Evolutionary conservation across 202 grass and related monocot genomes (phyloP).

Genomic region (Zizania palustris): DNA sequence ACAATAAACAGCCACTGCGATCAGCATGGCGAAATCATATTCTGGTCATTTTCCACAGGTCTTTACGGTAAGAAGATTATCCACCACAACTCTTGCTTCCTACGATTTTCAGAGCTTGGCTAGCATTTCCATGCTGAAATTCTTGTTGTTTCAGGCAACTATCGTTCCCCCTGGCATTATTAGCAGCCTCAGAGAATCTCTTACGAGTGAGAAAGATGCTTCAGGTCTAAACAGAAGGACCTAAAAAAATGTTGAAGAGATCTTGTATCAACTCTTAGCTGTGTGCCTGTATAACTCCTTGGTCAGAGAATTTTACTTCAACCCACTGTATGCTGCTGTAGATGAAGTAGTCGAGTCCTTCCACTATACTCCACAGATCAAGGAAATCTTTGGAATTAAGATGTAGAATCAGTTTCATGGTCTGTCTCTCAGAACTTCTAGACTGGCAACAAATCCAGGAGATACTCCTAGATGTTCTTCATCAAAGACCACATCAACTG

Average conservation of each 20-base stretch:
- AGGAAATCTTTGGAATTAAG: slow-evolving; percentile 97
- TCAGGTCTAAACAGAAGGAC: slow-evolving; percentile 73
- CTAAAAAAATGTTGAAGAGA: slow-evolving; percentile 66
- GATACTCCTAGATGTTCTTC: slow-evolving; percentile 66
- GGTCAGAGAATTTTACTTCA: slow-evolving; percentile 55
- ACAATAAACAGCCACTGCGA: not conserved
- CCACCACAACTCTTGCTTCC: slow-evolving; percentile 52
- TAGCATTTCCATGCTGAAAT: slow-evolving; percentile 62
- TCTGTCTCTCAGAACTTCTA: slow-evolving; percentile 70
- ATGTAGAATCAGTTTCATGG: slow-evolving; percentile 53
- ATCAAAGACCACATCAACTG: slow-evolving; percentile 44
- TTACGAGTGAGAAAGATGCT: slow-evolving; percentile 67
- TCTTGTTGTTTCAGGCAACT: slow-evolving; percentile 47
- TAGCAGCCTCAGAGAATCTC: slow-evolving; percentile 69
- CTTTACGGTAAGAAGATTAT: slow-evolving; percentile 21
- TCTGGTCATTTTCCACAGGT: not conserved
- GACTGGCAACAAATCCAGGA: slow-evolving; percentile 56
- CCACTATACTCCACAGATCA: slow-evolving; percentile 87
- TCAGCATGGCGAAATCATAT: not conserved
- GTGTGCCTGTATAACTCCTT: slow-evolving; percentile 56
- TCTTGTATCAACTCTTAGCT: slow-evolving; percentile 67
- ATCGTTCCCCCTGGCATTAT: slow-evolving; percentile 35
- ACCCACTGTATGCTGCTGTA: slow-evolving; percentile 67
- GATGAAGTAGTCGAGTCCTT: slow-evolving; percentile 83
- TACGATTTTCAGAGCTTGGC: slow-evolving; percentile 68